Evolutionary conservation across 1,284 basidiomycete genomes (phyloP), one percentile per base, ranked within the genome.

Genomic region (Ganoderma leucocontextum): DNA sequence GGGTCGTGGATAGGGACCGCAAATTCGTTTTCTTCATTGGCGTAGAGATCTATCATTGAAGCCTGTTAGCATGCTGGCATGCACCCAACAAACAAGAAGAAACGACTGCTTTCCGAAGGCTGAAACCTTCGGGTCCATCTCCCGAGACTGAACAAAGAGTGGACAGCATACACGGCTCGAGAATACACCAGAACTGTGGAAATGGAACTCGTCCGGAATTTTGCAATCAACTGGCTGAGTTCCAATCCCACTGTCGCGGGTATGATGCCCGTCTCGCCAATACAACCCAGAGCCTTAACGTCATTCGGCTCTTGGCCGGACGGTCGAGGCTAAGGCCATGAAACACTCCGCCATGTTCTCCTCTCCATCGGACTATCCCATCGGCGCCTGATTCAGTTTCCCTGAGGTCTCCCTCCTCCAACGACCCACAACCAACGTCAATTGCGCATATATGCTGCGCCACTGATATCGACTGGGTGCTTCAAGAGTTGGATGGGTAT

Each of bases 1-100:
- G 57, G 86, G 82, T 42, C 81, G 78, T 52, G 82, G 78, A 62
- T 73, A 71, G 77, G 75, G 42, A 86, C 86, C 63, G 82, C 79
- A 69, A 87, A 87, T 66, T 93, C 91, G 35, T 81, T 76, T 69
- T 92, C 91, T 73, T 93, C 91, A 66, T 89, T 91, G 61, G 91
- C 93, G 78, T 95, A 95, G 55, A 95, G 87, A 78, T 95, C 93
- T 92, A 66, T 64, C 71, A 12, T 22, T 7, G n/a, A 72, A 70
- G 4, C 62, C 53, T 39, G 53, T 77, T 60, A 66, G 68, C 62
- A 44, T 38, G 36, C 9, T 25, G 36, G 38, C 29, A 41, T 53
- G n/a, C n/a, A n/a, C n/a, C n/a, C n/a, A n/a, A n/a, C n/a, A n/a
- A n/a, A n/a, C n/a, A n/a, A n/a, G n/a, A n/a, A n/a, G n/a, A n/a